Conservation (phyloP, 164 flowering plant species). For the grape (Vitis vinifera) region ASM3070453v1 NC_081807.1:19020501-19021000, state of each 20-base stretch:
- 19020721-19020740: no score
- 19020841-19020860: no score
- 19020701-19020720: constrained; percentile 51
- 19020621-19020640: constrained; percentile 74
- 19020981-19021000: constrained; percentile 33
- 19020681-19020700: constrained; percentile 85
- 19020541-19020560: constrained; percentile 84
- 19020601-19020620: constrained; percentile 74
- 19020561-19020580: constrained; percentile 84
- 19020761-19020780: not conserved
- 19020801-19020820: no score
- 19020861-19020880: no score
- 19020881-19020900: no score
- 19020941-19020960: no score
- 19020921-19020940: no score
- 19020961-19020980: constrained; percentile 3
- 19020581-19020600: constrained; percentile 71
- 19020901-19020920: no score
- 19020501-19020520: constrained; percentile 70
- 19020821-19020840: no score
- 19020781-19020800: not conserved
- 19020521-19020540: constrained; percentile 71
- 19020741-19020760: no score
- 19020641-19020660: constrained; percentile 78
- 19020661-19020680: constrained; percentile 67